These are phyloP conservation scores for Melampsora larici-populina DNA, from an alignment of 1,284 basidiomycete species.

Conservation along the genomic window DNA sequence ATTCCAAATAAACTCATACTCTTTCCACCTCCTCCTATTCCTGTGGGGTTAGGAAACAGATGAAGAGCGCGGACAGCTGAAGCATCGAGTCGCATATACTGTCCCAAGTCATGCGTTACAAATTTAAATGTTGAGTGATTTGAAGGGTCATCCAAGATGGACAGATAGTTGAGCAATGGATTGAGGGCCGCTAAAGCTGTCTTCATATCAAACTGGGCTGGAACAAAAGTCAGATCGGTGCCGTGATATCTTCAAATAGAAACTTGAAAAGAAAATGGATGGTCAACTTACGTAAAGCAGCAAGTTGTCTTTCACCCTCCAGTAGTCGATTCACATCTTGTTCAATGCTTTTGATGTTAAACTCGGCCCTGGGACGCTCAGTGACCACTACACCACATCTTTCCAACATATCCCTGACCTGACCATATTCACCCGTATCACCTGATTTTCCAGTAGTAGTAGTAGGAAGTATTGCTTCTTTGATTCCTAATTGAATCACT, in stretches of 20 bases:
- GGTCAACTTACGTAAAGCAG: conserved; percentile 57
- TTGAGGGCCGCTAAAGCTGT: conserved; percentile 74
- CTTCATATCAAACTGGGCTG: conserved; percentile 73
- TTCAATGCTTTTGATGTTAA: conserved; percentile 72
- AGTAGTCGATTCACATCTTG: conserved; percentile 80
- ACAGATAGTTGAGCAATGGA: conserved; percentile 78
- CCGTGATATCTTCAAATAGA: neutral
- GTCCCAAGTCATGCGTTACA: conserved; percentile 81
- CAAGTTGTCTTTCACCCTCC: conserved; percentile 58
- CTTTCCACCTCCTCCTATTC: conserved; percentile 61
- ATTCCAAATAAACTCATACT: conserved; percentile 85
- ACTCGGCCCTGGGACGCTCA: conserved; percentile 82
- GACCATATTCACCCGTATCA: conserved; percentile 77
- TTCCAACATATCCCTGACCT: conserved; percentile 61
- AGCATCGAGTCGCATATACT: conserved; percentile 93
- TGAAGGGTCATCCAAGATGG: conserved; percentile 72
- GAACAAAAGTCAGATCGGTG: neutral
- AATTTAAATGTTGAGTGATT: conserved; percentile 80
- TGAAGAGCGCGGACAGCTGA: conserved; percentile 88
- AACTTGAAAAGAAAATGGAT: conserved; percentile 47
- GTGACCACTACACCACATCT: conserved; percentile 87
- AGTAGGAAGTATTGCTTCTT: conserved; percentile 71
- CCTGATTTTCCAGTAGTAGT: conserved; percentile 65
- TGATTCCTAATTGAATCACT: conserved; percentile 91
- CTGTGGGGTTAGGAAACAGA: conserved; percentile 68